Evolutionary conservation across 805 yeast species (phyloP).

Genomic region (Candida krabiensis): DNA sequence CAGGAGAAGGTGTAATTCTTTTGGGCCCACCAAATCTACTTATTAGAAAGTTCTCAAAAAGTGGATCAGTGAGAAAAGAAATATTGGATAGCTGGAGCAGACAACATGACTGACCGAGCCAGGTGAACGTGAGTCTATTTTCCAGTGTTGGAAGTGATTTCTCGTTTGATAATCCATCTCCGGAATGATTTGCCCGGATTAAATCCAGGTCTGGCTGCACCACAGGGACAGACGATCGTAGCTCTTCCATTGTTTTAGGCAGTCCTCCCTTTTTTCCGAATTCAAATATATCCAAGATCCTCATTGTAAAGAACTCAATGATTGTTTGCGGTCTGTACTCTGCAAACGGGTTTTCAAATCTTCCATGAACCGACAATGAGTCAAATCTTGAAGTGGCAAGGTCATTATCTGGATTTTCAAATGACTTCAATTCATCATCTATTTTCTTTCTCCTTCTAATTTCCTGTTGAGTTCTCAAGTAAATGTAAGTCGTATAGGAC

Average conservation of each 20-base stretch:
- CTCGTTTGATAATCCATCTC: constrained; percentile 2
- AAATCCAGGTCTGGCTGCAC: constrained; percentile 55
- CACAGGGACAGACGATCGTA: constrained; percentile 59
- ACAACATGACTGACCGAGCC: constrained; percentile 94
- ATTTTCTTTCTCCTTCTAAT: constrained; percentile 43
- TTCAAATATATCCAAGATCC: constrained; percentile 71
- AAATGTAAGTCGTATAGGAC: constrained; percentile 63
- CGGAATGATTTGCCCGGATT: constrained; percentile 26
- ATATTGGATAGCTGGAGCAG: constrained; percentile 67
- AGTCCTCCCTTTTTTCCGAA: constrained; percentile 57
- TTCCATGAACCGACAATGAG: constrained; percentile 61
- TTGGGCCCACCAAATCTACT: constrained; percentile 73
- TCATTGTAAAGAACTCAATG: constrained; percentile 76
- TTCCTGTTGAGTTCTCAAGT: constrained; percentile 51
- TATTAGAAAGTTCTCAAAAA: constrained; percentile 66
- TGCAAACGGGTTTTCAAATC: constrained; percentile 86
- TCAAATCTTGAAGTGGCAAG: constrained; percentile 35
- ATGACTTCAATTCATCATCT: constrained; percentile 8
- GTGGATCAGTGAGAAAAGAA: constrained; percentile 84
- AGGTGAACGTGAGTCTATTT: constrained; percentile 66
- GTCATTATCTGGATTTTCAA: constrained; percentile 7
- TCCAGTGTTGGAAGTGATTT: constrained; percentile 33
- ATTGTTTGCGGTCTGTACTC: constrained; percentile 90
- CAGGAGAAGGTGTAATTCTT: constrained; percentile 78
- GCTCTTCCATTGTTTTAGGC: constrained; percentile 45